A percentile compares a stretch with the other conserved stretches of the same genome.
Evolutionary conservation across 2,329 filamentous ascomycete genomes (phyloP).

Genomic region (Chaetomium sp.): DNA sequence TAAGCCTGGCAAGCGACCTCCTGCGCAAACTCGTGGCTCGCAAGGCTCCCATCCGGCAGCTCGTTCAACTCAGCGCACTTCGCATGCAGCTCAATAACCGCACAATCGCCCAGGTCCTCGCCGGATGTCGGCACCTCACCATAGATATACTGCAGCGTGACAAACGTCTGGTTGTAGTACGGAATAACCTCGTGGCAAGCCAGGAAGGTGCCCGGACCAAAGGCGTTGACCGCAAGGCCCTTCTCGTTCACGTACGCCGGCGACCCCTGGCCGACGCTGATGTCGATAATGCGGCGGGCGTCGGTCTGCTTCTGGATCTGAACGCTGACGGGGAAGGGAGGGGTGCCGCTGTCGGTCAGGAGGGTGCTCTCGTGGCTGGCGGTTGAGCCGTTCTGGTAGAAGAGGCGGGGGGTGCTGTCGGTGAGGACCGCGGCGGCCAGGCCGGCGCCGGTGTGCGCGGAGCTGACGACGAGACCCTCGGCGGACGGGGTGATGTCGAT

Average conservation of each 20-base stretch:
- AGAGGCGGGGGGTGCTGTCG: conserved; percentile 28
- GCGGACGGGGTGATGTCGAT: conserved; percentile 37
- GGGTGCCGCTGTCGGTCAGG: conserved; percentile 37
- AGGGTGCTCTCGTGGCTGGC: conserved; percentile 29
- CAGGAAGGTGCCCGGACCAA: conserved; percentile 31
- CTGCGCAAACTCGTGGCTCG: conserved; percentile 36
- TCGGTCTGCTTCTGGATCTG: conserved; percentile 23
- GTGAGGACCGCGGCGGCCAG: conserved; percentile 33
- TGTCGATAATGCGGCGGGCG: conserved; percentile 24
- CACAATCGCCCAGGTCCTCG: conserved; percentile 35
- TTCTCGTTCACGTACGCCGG: conserved; percentile 31
- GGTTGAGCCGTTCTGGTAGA: conserved; percentile 45
- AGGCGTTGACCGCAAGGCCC: conserved; percentile 25
- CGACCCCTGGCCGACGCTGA: conserved; percentile 34
- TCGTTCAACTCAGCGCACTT: conserved; percentile 36
- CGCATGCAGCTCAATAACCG: conserved; percentile 37
- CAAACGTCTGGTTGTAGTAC: conserved; percentile 36
- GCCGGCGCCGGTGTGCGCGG: conserved; percentile 39
- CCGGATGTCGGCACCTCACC: conserved; percentile 8
- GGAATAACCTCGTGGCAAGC: conserved; percentile 38
- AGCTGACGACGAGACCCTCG: conserved; percentile 34
- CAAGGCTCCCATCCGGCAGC: conserved; percentile 30
- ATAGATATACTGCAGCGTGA: conserved; percentile 35
- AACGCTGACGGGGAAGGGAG: conserved; percentile 34
- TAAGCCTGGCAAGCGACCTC: conserved; percentile 29